Percentiles rank a stretch among this genome's conserved stretches.
Evolutionary conservation across 495 filamentous ascomycete genomes (phyloP).

Genomic region (Penicillium coffeae): DNA sequence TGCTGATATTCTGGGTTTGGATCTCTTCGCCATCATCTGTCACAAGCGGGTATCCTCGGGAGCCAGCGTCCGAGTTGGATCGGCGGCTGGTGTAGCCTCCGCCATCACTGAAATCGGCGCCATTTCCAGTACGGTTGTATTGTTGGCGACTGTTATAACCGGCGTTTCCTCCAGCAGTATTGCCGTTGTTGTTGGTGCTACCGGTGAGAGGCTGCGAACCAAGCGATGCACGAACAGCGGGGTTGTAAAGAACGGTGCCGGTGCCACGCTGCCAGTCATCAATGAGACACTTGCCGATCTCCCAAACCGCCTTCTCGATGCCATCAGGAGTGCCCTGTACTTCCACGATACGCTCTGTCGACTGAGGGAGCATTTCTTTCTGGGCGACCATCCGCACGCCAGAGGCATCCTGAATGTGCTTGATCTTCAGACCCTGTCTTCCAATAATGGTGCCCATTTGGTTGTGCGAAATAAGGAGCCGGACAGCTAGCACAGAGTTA

Average conservation of each 20-base stretch:
- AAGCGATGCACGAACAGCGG: slow-evolving; percentile 77
- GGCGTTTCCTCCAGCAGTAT: slow-evolving; percentile 36
- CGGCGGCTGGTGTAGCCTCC: slow-evolving; percentile 62
- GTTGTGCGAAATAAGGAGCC: slow-evolving; percentile 96
- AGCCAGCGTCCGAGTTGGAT: slow-evolving; percentile 72
- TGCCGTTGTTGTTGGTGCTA: slow-evolving; percentile 31
- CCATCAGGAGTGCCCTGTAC: slow-evolving; percentile 90
- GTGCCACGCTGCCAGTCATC: slow-evolving; percentile 97
- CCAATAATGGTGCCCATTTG: slow-evolving; percentile 99
- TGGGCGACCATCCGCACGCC: slow-evolving; percentile 98
- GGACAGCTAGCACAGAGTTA: slow-evolving; percentile 67
- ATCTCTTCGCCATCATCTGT: slow-evolving; percentile 96
- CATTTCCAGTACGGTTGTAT: slow-evolving; percentile 91
- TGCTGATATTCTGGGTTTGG: slow-evolving; percentile 98
- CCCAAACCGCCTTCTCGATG: slow-evolving; percentile 93
- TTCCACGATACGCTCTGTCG: slow-evolving; percentile 97
- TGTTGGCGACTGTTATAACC: slow-evolving; percentile 59
- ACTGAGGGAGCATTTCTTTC: slow-evolving; percentile 99
- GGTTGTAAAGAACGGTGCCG: slow-evolving; percentile 95
- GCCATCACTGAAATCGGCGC: slow-evolving; percentile 92
- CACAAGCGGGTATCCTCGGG: slow-evolving; percentile 70
- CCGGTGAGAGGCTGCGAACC: slow-evolving; percentile 38
- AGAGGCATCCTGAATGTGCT: slow-evolving; percentile 96
- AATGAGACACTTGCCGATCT: slow-evolving; percentile 97
- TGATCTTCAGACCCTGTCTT: slow-evolving; percentile 93